Evolutionary conservation across 2,329 filamentous ascomycete genomes (phyloP).

Genomic region (Lomentospora prolificans): DNA sequence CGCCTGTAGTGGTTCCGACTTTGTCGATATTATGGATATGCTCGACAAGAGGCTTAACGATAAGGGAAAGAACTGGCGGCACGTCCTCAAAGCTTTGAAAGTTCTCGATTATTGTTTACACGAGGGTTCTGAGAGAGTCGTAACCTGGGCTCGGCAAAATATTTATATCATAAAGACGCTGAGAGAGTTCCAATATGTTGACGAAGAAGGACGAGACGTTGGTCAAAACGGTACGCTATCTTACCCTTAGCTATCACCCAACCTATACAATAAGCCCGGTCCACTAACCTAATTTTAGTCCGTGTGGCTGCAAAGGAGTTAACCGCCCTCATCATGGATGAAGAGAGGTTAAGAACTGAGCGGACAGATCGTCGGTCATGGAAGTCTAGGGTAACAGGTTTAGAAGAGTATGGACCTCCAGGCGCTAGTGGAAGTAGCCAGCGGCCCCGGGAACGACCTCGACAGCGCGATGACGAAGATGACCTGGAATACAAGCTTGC

Average conservation of each 20-base stretch:
- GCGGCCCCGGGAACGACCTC: constrained; percentile 36
- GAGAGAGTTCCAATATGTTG: constrained; percentile 91
- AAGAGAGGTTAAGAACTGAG: constrained; percentile 83
- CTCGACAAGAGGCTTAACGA: constrained; percentile 97
- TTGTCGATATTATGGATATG: constrained; percentile 99
- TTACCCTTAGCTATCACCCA: background rate
- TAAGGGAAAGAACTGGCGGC: constrained; percentile 99
- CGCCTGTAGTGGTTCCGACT: constrained; percentile 69
- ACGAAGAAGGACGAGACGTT: constrained; percentile 91
- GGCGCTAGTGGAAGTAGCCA: constrained; percentile 24
- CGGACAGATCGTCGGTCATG: constrained; percentile 85
- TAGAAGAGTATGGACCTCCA: constrained; percentile 65
- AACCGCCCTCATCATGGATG: constrained; percentile 82
- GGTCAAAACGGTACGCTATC: constrained; percentile 76
- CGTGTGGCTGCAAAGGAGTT: constrained; percentile 94
- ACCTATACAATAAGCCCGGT: background rate
- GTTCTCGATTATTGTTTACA: constrained; percentile 97
- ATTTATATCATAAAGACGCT: constrained; percentile 98
- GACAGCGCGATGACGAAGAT: constrained; percentile 59
- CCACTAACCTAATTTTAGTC: constrained; percentile 46
- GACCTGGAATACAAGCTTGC: constrained; percentile 86
- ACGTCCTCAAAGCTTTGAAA: constrained; percentile 94
- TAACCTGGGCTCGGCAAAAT: constrained; percentile 96
- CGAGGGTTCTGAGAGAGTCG: constrained; percentile 90
- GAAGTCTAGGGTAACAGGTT: constrained; percentile 91